phyloP scores from a whole-genome alignment of 305 asterid species.

The Fraxinus platypoda region DNA sequence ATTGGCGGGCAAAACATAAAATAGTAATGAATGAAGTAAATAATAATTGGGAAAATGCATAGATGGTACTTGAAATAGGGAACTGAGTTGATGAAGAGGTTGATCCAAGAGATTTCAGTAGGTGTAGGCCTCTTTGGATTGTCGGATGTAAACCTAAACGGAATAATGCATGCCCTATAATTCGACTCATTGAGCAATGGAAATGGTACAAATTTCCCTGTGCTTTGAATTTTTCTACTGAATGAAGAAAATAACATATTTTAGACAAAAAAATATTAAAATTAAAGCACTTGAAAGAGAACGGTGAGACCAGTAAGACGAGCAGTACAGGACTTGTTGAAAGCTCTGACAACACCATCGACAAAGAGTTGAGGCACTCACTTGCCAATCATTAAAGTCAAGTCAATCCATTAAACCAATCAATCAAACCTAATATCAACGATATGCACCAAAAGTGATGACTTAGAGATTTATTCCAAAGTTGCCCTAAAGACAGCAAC shows the following conservation, averaged over 20 bases:
- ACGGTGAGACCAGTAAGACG: no score
- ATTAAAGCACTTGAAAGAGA: no score
- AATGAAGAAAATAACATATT: background rate
- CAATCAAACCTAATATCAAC: conserved; percentile 64
- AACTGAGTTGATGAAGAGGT: conserved; percentile 74
- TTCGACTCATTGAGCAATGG: conserved; percentile 69
- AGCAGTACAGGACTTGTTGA: no score
- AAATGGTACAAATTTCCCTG: conserved; percentile 73
- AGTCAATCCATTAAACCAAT: conserved; percentile 1
- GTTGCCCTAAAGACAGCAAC: conserved; percentile 98
- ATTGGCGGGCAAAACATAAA: background rate
- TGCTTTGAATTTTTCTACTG: conserved; percentile 59
- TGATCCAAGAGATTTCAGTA: conserved; percentile 81
- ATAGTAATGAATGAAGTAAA: background rate
- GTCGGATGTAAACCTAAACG: conserved; percentile 94
- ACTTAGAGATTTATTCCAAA: conserved; percentile 82
- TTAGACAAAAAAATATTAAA: no score
- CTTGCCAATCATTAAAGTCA: background rate
- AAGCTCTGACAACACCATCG: no score
- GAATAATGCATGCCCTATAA: conserved; percentile 87
- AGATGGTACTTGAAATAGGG: conserved; percentile 70
- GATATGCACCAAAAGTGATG: conserved; percentile 83
- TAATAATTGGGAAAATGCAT: background rate
- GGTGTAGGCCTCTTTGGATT: conserved; percentile 78
- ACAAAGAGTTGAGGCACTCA: no score